A percentile compares a stretch with the other conserved stretches of the same genome.
Evolutionary conservation across 805 yeast species (phyloP).

Genomic region (Hanseniaspora pseudoguilliermondii): DNA sequence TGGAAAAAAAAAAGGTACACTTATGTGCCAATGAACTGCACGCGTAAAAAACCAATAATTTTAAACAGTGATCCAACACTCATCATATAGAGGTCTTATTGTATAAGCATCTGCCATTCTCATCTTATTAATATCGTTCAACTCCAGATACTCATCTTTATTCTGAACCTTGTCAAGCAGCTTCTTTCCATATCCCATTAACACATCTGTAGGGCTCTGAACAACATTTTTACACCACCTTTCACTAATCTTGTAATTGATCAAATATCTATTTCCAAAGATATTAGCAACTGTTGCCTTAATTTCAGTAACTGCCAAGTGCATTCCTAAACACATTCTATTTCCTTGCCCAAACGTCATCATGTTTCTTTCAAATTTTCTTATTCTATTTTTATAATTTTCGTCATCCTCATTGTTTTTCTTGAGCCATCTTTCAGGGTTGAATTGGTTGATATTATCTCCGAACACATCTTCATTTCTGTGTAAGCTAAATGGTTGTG

Average conservation of each 20-base stretch:
- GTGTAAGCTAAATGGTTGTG: conserved; percentile 57
- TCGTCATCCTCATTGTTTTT: conserved; percentile 27
- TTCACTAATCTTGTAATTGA: conserved; percentile 28
- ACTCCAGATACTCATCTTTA: conserved; percentile 6
- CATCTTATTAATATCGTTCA: conserved; percentile 38
- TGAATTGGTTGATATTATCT: conserved; percentile 34
- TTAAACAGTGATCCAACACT: conserved; percentile 33
- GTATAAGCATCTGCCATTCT: conserved; percentile 46
- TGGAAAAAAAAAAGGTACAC: background rate
- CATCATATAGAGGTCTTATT: conserved; percentile 39
- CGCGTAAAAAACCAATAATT: background rate
- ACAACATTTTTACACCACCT: conserved; percentile 34
- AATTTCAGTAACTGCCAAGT: conserved; percentile 54
- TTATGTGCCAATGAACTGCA: background rate
- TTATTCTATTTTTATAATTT: conserved; percentile 29
- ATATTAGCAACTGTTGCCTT: conserved; percentile 43
- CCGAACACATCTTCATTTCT: conserved; percentile 39
- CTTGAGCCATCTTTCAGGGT: conserved; percentile 54
- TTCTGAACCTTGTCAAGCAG: conserved; percentile 9
- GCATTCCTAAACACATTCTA: conserved; percentile 63
- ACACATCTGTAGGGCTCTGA: conserved; percentile 16
- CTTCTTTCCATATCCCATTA: conserved; percentile 20
- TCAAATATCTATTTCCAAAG: conserved; percentile 32
- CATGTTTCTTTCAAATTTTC: conserved; percentile 39
- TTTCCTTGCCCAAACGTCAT: conserved; percentile 64